These are phyloP conservation scores for Penicillium nucicola DNA, from an alignment of 495 filamentous ascomycete species.

Conservation along the genomic window DNA sequence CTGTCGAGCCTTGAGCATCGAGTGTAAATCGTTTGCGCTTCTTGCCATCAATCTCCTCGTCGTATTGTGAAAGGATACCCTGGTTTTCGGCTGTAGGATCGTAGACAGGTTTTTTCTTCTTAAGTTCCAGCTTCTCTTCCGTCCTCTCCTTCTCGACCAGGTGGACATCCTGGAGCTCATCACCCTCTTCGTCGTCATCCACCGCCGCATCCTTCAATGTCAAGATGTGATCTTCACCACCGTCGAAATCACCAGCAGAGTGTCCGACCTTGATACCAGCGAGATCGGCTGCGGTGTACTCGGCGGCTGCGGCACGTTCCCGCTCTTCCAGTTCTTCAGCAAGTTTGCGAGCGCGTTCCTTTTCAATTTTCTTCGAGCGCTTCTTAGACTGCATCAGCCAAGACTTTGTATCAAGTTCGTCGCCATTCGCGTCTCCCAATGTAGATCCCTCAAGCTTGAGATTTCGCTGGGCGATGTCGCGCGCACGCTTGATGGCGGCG, in stretches of 20 bases:
- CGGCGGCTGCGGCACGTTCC: conserved; percentile 44
- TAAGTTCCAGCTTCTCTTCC: conserved; percentile 72
- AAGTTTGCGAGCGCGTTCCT: conserved; percentile 65
- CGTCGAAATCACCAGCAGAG: conserved; percentile 71
- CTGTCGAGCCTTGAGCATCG: conserved; percentile 66
- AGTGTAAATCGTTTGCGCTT: conserved; percentile 86
- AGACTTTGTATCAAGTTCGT: conserved; percentile 67
- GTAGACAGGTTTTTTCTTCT: conserved; percentile 90
- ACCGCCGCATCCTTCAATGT: conserved; percentile 89
- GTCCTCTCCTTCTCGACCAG: conserved; percentile 75
- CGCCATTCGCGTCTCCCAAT: conserved; percentile 65
- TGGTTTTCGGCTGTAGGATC: conserved; percentile 70
- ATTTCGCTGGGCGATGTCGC: conserved; percentile 74
- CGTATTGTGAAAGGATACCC: conserved; percentile 80
- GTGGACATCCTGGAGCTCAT: conserved; percentile 85
- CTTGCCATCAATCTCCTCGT: conserved; percentile 92
- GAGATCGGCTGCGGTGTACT: conserved; percentile 79
- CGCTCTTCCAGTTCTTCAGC: conserved; percentile 73
- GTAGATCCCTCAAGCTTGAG: conserved; percentile 74
- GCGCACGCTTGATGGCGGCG: conserved; percentile 80
- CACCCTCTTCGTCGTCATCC: conserved; percentile 82
- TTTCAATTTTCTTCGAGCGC: conserved; percentile 82
- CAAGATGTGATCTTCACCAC: conserved; percentile 74
- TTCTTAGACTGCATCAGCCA: conserved; percentile 90
- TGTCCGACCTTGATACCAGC: conserved; percentile 90